phyloP scores from a whole-genome alignment of 176 grass and related monocot species.

The Melocanna baccifera region DNA sequence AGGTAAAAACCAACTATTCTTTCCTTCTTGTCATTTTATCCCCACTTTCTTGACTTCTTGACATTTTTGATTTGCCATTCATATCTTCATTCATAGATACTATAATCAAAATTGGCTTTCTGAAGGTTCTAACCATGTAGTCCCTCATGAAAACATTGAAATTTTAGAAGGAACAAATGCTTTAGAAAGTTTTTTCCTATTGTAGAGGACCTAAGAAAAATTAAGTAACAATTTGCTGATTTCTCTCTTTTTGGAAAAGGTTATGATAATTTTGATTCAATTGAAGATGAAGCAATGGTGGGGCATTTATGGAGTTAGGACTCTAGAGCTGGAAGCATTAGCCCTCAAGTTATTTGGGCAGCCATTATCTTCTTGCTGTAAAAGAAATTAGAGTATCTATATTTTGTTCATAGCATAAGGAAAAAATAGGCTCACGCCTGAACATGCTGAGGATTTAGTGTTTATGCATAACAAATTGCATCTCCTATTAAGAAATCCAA shows the following conservation, averaged over 20 bases:
- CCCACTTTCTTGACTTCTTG: too few relatives aligned
- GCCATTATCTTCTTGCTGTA: neutral
- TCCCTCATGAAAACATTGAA: constrained; percentile 2
- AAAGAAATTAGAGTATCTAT: neutral
- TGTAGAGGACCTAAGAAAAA: neutral
- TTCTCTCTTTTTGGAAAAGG: neutral
- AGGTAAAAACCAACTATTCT: neutral
- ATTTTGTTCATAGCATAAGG: neutral
- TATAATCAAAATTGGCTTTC: neutral
- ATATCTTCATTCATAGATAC: neutral
- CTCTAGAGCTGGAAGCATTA: neutral
- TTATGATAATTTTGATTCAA: neutral
- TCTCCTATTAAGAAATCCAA: neutral
- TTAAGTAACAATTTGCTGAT: constrained; percentile 3
- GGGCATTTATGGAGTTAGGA: neutral
- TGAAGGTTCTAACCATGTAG: neutral
- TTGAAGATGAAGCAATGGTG: neutral
- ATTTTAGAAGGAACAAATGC: constrained; percentile 18
- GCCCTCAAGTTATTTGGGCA: neutral
- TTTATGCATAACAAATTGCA: neutral
- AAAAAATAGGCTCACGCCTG: neutral
- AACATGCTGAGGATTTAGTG: neutral
- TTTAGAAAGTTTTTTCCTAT: constrained; percentile 1
- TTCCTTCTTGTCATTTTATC: too few relatives aligned
- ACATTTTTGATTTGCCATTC: too few relatives aligned